Conservation (phyloP, 2,329 filamentous ascomycete species). For the Exophiala aquamarina region DNA sequence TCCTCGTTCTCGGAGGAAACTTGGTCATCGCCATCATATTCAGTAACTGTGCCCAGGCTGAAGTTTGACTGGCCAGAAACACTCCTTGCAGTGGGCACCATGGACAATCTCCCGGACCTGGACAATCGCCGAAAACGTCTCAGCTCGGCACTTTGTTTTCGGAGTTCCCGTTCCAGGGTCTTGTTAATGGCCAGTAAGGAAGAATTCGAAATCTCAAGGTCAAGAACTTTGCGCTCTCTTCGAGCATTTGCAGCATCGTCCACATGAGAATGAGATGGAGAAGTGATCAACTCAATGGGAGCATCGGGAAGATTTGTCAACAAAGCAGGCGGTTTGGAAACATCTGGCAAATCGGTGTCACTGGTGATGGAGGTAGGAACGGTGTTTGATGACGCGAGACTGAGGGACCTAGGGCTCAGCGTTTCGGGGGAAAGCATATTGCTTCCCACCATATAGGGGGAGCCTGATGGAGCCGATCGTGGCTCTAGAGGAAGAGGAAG, state of each 20-base stretch:
- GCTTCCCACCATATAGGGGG: constrained; percentile 9
- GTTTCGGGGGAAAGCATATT: constrained; percentile 19
- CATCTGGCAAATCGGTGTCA: constrained; percentile 19
- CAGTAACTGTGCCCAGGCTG: constrained; percentile 47
- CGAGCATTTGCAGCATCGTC: constrained; percentile 86
- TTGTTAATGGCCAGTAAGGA: constrained; percentile 94
- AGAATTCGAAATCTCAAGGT: constrained; percentile 94
- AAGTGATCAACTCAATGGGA: constrained; percentile 38
- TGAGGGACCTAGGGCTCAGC: constrained; percentile 25
- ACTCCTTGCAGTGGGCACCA: constrained; percentile 40
- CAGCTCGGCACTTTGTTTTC: constrained; percentile 86
- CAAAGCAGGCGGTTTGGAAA: constrained; percentile 2
- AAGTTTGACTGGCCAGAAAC: constrained; percentile 47
- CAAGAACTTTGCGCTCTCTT: constrained; percentile 89
- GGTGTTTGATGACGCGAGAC: constrained; percentile 25
- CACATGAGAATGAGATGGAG: constrained; percentile 31
- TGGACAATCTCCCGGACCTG: constrained; percentile 71
- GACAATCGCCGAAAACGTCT: constrained; percentile 84
- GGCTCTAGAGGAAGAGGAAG: constrained; percentile 16
- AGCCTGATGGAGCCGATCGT: constrained; percentile 1
- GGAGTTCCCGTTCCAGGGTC: constrained; percentile 84
- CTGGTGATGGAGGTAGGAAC: constrained; percentile 20
- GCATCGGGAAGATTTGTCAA: constrained; percentile 3
- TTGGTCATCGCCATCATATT: constrained; percentile 38
- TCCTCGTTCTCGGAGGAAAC: constrained; percentile 37